Evolutionary conservation across 352 stramenopile species (phyloP).

Genomic region (Pythium scleroteichum): DNA sequence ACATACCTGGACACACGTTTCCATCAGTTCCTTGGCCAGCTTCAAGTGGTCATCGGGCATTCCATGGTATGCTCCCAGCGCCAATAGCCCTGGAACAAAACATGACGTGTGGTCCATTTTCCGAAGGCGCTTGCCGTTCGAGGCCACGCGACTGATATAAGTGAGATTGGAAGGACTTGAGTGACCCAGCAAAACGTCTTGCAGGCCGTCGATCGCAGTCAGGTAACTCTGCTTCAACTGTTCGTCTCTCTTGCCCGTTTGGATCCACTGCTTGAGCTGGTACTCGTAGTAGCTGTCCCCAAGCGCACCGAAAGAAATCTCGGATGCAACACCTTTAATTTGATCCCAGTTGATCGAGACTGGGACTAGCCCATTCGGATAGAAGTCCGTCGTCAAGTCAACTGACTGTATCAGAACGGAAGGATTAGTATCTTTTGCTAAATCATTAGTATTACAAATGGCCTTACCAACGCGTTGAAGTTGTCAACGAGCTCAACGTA

Average conservation of each 20-base stretch:
- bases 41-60: slow-evolving; percentile 56
- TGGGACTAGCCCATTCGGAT: slow-evolving; percentile 32
- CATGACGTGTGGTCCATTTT: slow-evolving; percentile 89
- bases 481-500: slow-evolving; percentile 41
- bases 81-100: slow-evolving; percentile 84
- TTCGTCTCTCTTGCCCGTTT: slow-evolving; percentile 50
- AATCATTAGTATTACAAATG: too few species aligned
- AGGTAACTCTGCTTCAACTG: slow-evolving; percentile 53
- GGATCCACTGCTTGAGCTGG: slow-evolving; percentile 74
- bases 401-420: slow-evolving; percentile 3
- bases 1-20: slow-evolving; percentile 67
- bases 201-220: slow-evolving; percentile 52
- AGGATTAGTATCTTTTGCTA: background rate
- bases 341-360: slow-evolving; percentile 29
- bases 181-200: slow-evolving; percentile 35
- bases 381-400: slow-evolving; percentile 20
- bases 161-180: slow-evolving; percentile 41
- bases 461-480: slow-evolving; percentile 38
- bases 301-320: slow-evolving; percentile 54
- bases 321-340: slow-evolving; percentile 15
- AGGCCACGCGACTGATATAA: slow-evolving; percentile 47
- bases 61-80: slow-evolving; percentile 61
- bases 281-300: slow-evolving; percentile 83
- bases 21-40: slow-evolving; percentile 68
- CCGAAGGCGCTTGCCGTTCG: slow-evolving; percentile 28